phyloP scores from a whole-genome alignment of 148 eudicot species.

The Salicornia ramosissima region DNA sequence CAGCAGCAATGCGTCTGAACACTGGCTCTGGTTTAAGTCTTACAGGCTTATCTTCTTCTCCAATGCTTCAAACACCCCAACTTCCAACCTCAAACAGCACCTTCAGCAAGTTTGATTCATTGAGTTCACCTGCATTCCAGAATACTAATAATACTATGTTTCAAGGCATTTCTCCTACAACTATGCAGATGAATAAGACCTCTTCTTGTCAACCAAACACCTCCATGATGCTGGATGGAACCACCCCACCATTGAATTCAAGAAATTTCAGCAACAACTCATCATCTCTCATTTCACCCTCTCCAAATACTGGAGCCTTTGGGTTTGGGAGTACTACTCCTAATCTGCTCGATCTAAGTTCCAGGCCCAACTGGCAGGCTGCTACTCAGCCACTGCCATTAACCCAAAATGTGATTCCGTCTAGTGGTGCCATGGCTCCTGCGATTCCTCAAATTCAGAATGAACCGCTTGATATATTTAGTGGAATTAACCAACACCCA shows the following conservation, averaged over 20 bases:
- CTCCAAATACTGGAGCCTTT: slow-evolving; percentile 5
- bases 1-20: slow-evolving; percentile 39
- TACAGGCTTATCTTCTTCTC: slow-evolving; percentile 42
- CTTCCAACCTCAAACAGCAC: slow-evolving; percentile 31
- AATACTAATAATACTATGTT: slow-evolving; percentile 23
- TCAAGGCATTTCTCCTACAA: slow-evolving; percentile 32
- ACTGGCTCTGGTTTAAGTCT: slow-evolving; percentile 45
- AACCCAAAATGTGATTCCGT: slow-evolving; percentile 5
- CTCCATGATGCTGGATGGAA: slow-evolving; percentile 10
- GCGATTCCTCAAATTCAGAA: slow-evolving; percentile 22
- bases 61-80: slow-evolving; percentile 42
- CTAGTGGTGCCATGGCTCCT: slow-evolving; percentile 13
- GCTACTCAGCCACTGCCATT: slow-evolving; percentile 11
- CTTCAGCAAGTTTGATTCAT: slow-evolving; percentile 29
- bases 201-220: slow-evolving; percentile 6
- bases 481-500: slow-evolving; percentile 27
- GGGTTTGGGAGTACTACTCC: neutral
- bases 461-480: slow-evolving; percentile 29
- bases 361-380: slow-evolving; percentile 12
- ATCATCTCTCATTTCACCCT: neutral
- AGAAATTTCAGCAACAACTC: slow-evolving; percentile 16
- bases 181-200: slow-evolving; percentile 11
- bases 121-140: slow-evolving; percentile 27
- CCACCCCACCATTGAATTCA: neutral
- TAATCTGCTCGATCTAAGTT: neutral